Evolutionary conservation across 768 basidiomycete species (phyloP).

Genomic region (Chalciporus sphaerocephalus): DNA sequence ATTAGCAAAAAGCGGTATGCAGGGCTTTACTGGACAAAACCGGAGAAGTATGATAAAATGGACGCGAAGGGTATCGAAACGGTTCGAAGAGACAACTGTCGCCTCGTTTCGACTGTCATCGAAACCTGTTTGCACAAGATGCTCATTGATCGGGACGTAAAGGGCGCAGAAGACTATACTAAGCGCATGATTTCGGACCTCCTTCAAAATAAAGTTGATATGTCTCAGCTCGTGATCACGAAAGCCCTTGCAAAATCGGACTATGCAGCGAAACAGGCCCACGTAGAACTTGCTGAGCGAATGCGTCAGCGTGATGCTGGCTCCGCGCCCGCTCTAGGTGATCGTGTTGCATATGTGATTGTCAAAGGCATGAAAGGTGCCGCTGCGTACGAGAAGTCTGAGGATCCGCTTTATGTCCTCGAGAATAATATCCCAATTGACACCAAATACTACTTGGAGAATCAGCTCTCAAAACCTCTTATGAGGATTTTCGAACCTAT

Average conservation of each 20-base stretch:
- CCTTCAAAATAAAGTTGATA: constrained; percentile 94
- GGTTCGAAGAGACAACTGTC: constrained; percentile 96
- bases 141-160: constrained; percentile 92
- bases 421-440: constrained; percentile 99
- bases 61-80: constrained; percentile 99
- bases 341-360: constrained; percentile 98
- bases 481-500: constrained; percentile 99
- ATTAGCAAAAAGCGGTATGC: constrained; percentile 99
- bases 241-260: constrained; percentile 93
- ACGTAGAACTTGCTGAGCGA: constrained; percentile 90
- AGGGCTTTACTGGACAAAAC: constrained; percentile 93
- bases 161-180: constrained; percentile 88
- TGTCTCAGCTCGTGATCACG: constrained; percentile 99
- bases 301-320: constrained; percentile 97
- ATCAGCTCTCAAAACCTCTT: constrained; percentile 94
- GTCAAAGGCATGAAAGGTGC: constrained; percentile 96
- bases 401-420: constrained; percentile 94
- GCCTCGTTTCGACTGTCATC: constrained; percentile 96
- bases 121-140: constrained; percentile 98
- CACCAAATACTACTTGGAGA: constrained; percentile 96
- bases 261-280: constrained; percentile 93
- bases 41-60: constrained; percentile 98
- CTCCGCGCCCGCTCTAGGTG: constrained; percentile 95
- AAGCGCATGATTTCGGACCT: constrained; percentile 93
- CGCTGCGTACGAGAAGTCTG: constrained; percentile 97